Conservation (phyloP, 1,139 yeast species). For the Protomyces macrosporus region DNA sequence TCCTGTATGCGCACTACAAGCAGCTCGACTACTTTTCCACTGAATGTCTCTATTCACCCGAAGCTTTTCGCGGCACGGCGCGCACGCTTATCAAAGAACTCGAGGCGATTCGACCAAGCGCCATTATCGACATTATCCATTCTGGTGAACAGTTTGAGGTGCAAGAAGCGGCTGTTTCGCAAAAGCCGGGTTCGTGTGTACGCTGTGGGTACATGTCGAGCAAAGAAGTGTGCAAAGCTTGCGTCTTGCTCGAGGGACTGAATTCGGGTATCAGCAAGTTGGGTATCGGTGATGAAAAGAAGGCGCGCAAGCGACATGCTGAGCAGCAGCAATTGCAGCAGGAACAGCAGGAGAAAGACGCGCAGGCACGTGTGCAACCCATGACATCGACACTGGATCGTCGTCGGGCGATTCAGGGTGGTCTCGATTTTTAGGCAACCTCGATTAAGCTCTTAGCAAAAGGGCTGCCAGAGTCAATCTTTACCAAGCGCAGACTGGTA, state of each 20-base stretch:
- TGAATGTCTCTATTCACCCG: slow-evolving; percentile 97
- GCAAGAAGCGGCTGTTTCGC: slow-evolving; percentile 50
- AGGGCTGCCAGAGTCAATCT: too few species aligned
- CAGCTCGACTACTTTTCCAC: slow-evolving; percentile 93
- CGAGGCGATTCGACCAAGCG: slow-evolving; percentile 85
- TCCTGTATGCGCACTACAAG: slow-evolving; percentile 92
- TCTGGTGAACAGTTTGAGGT: slow-evolving; percentile 77
- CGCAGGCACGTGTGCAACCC: not conserved
- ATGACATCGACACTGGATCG: not conserved
- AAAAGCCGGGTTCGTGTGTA: slow-evolving; percentile 50
- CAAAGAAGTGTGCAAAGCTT: slow-evolving; percentile 86
- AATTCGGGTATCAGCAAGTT: slow-evolving; percentile 55
- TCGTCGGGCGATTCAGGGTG: slow-evolving; percentile 5
- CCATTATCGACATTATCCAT: slow-evolving; percentile 88
- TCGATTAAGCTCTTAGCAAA: not conserved
- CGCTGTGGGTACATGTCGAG: slow-evolving; percentile 90
- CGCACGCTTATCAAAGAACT: slow-evolving; percentile 83
- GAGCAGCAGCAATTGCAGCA: slow-evolving; percentile 5
- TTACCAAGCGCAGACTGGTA: not conserved
- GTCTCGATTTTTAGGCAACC: not conserved
- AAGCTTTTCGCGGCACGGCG: slow-evolving; percentile 97
- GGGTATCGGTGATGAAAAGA: slow-evolving; percentile 36
- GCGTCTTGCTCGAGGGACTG: slow-evolving; percentile 78
- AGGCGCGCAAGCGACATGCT: slow-evolving; percentile 17
- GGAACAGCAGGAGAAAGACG: not conserved